Base-by-base conservation (phyloP, 805 yeast species). In the Lipomyces starkeyi region DNA sequence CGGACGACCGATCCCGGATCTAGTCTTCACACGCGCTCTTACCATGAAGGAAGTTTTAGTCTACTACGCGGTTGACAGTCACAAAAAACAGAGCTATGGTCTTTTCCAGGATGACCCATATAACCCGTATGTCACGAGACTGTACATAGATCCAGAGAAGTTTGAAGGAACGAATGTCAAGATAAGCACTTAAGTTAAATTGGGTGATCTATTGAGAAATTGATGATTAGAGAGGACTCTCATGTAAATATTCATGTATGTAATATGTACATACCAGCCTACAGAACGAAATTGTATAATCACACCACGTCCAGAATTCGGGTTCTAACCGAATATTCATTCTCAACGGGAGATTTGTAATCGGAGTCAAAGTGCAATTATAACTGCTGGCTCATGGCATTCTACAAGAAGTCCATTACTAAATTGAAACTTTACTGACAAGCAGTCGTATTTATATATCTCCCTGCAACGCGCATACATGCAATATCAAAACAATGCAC, bases 91-190 rank as follows among this genome's bases (percentile, higher is more conserved):
- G 47, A 61, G 61, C 58, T 69, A 61, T 35, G 72, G 72, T 6
- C 53, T 69, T 43, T 58, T 59, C 59, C 59, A 61, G 62, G 64
- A 61, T 55, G 71, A 69, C 37, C 66, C 66, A 8, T 61, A 69
- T 35, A 69, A 69, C 40, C 68, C 68, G 3, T 49, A 67, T 22
- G 40, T 58, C 34, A 69, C 71, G 11, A 67, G 52, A 58, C 53
- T 69, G 27, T 53, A 22, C 22, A 63, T 69, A n/a, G 66, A 69
- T 52, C 71, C 71, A n/a, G 34, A 32, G 20, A 25, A 34, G 35
- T 69, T 49, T 43, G 63, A 17, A 55, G 68, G 71, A n/a, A 63
- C 72, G 25, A 69, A 69, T 29, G 67, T 69, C 37, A 69, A 61
- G 65, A 69, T 69, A 53, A 49, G n/a, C 14, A 14, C 43, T 9